Conservation (phyloP, 768 basidiomycete genomes). For the Leucosporidium scottii region DNA sequence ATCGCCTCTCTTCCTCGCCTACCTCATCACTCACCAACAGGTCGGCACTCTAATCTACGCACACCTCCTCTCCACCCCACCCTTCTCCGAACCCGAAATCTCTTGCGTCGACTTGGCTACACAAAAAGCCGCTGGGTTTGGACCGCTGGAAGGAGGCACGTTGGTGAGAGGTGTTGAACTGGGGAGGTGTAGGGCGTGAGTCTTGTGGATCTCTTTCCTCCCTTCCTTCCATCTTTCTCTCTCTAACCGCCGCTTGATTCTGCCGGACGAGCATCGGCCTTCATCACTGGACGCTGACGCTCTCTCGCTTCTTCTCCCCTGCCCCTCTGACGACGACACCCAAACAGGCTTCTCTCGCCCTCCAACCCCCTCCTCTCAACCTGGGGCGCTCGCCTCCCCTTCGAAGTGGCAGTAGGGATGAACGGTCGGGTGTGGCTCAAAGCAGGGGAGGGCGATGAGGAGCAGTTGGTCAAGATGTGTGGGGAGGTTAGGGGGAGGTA, state of each 20-base stretch:
- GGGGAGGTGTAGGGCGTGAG: slow-evolving; percentile 77
- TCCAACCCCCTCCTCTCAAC: slow-evolving; percentile 74
- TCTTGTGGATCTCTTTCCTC: slow-evolving; percentile 4
- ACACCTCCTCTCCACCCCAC: slow-evolving; percentile 83
- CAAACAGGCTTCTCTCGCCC: slow-evolving; percentile 63
- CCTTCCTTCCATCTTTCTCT: too few relatives aligned
- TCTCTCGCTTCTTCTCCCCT: neutral
- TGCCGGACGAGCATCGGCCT: slow-evolving; percentile 6
- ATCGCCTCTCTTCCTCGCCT: neutral
- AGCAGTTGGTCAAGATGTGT: slow-evolving; percentile 64
- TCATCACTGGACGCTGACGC: neutral
- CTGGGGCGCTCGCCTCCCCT: slow-evolving; percentile 70
- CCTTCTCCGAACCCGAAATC: slow-evolving; percentile 96
- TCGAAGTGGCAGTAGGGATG: slow-evolving; percentile 80
- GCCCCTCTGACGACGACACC: neutral
- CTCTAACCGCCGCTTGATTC: too few relatives aligned
- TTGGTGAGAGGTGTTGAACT: slow-evolving; percentile 66
- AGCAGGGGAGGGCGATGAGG: slow-evolving; percentile 54
- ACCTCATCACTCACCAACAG: slow-evolving; percentile 45
- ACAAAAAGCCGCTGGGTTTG: slow-evolving; percentile 84
- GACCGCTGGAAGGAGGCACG: slow-evolving; percentile 85
- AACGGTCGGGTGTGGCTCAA: slow-evolving; percentile 91
- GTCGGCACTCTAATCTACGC: slow-evolving; percentile 87
- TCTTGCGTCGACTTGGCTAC: slow-evolving; percentile 94
- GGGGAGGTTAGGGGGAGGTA: slow-evolving; percentile 63